Conservation (phyloP, 495 filamentous ascomycete genomes). For the Daldinia concentrica region DNA sequence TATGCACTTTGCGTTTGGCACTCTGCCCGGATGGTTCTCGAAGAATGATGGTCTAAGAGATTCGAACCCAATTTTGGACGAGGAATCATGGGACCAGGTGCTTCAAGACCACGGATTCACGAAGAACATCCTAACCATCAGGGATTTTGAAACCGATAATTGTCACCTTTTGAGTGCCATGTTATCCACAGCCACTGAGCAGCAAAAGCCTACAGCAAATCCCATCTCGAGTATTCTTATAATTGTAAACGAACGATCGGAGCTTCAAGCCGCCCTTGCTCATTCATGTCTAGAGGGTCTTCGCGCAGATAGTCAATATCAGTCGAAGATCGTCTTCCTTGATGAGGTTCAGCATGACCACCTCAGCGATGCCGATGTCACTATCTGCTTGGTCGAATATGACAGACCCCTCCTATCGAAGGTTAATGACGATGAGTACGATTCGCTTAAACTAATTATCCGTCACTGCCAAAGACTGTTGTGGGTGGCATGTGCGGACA, state of each 20-base stretch:
- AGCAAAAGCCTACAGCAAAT: background rate
- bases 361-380: background rate
- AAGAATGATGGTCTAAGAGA: too few species aligned
- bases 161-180: background rate
- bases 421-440: background rate
- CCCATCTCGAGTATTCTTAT: background rate
- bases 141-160: background rate
- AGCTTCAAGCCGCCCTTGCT: background rate
- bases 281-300: background rate
- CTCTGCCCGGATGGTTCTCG: too few species aligned
- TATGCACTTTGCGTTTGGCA: too few species aligned
- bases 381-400: background rate
- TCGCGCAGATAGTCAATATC: background rate
- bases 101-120: too few species aligned
- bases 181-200: background rate
- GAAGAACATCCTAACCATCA: background rate
- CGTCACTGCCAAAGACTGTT: background rate
- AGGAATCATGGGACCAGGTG: too few species aligned
- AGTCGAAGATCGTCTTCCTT: background rate
- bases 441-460: background rate
- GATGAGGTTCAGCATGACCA: background rate
- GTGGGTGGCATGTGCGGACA: background rate
- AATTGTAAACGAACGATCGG: background rate
- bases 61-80: too few species aligned
- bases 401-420: background rate